These are phyloP conservation scores for Xenosphaeropsis pyriputrescens DNA, from an alignment of 2,329 filamentous ascomycete genomes.

Conservation along the genomic window DNA sequence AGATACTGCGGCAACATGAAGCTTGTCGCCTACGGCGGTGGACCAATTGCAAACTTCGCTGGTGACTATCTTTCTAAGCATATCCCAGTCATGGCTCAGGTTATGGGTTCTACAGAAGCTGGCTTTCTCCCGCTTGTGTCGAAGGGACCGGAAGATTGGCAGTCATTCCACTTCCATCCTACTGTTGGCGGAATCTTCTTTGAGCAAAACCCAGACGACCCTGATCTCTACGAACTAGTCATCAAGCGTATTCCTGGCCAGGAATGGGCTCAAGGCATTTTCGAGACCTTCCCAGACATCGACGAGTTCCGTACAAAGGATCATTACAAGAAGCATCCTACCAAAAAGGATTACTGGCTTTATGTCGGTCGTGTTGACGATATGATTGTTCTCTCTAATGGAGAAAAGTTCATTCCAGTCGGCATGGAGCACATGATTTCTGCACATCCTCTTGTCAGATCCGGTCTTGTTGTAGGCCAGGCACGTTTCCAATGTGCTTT, in stretches of 20 bases:
- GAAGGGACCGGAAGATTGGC: neutral
- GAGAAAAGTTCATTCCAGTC: slow-evolving; percentile 28
- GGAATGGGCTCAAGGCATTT: slow-evolving; percentile 13
- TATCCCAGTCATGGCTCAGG: neutral
- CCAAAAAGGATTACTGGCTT: slow-evolving; percentile 19
- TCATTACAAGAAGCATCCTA: slow-evolving; percentile 22
- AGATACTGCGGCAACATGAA: neutral
- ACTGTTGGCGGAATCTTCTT: slow-evolving; percentile 17
- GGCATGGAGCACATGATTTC: slow-evolving; percentile 22
- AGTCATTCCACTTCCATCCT: neutral
- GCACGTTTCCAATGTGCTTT: neutral
- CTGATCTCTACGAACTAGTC: slow-evolving; percentile 12
- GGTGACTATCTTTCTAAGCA: slow-evolving; percentile 1
- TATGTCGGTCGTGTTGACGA: slow-evolving; percentile 23
- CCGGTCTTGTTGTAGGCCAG: slow-evolving; percentile 5
- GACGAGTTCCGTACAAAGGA: slow-evolving; percentile 20
- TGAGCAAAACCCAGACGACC: slow-evolving; percentile 19
- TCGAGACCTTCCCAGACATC: slow-evolving; percentile 20
- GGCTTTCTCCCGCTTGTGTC: neutral
- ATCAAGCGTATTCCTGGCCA: slow-evolving; percentile 5
- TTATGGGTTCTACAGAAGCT: slow-evolving; percentile 1
- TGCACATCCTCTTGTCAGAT: slow-evolving; percentile 17
- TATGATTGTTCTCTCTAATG: slow-evolving; percentile 27
- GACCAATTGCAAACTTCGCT: neutral
- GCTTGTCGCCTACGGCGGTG: neutral